Base-by-base conservation (phyloP, 2,329 filamentous ascomycete species). In the Diaporthe citriasiana region DNA sequence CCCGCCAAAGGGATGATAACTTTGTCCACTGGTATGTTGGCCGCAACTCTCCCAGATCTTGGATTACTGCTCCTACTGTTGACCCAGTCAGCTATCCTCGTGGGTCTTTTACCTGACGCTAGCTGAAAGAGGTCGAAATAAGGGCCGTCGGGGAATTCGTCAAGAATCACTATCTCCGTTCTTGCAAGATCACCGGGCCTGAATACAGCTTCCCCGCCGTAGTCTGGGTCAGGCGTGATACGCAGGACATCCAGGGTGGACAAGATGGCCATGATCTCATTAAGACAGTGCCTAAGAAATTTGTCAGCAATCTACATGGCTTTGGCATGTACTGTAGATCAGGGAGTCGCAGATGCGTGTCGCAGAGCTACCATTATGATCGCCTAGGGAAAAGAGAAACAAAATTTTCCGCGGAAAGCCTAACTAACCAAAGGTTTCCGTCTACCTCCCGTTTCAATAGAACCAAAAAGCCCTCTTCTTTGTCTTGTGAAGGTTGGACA, bases 1-100 rank as follows among this genome's bases (percentile, higher is more conserved):
- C 84, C 84, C 15, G 84, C 78, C 4, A 86, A 77, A 1, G 84
- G 84, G 27, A 86, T 74, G 70, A 86, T 82, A 13, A 66, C 15
- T 10, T 35, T 66, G 42, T 33, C 42, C 45, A 85, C 42, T 38
- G 69, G 69, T 17, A 66, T 66, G 9, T 70, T 59, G 15, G 22
- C 63, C 1, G 78, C 55, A 12, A 81, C 60, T 47, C 83, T 78
- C 17, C 15, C 38, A 17, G 35, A 10, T 15, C 15, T 10, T 42
- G 4, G 10, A 4, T 27, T n/a, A 38, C n/a, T 22, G 12, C n/a
- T 45, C 38, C 40, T 42, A 30, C 38, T 45, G 7, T 5, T 19
- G 7, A 70, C 53, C 33, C 83, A 66, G 13, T 63, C 57, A 45
- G 38, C 25, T 45, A 63, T 27, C 1, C 82, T 81, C 13, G 82